Conservation (phyloP, 140 eudicot species). For the Erigeron philadelphicus region DNA sequence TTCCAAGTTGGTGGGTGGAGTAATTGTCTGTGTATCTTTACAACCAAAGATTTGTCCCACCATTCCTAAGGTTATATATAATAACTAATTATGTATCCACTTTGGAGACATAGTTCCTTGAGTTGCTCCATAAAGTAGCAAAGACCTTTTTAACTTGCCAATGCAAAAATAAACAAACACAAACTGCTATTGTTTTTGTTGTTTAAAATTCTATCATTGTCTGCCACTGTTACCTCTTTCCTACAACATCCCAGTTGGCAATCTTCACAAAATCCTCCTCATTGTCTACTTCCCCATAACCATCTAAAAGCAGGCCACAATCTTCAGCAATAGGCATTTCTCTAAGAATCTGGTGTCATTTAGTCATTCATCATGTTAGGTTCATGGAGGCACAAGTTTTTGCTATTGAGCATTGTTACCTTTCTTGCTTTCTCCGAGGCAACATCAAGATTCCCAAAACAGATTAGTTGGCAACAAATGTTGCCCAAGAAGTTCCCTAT, state of each 20-base stretch:
- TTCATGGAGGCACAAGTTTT: conserved; percentile 41
- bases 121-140: conserved; percentile 35
- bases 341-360: conserved; percentile 2
- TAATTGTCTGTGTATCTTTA: conserved; percentile 44
- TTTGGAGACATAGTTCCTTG: conserved; percentile 38
- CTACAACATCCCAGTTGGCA: conserved; percentile 63
- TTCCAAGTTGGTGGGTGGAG: conserved; percentile 30
- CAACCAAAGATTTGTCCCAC: conserved; percentile 44
- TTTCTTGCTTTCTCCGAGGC: conserved; percentile 57
- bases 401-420: conserved; percentile 41
- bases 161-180: conserved; percentile 20
- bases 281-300: conserved; percentile 48
- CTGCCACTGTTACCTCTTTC: conserved; percentile 81
- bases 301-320: conserved; percentile 36
- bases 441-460: conserved; percentile 59
- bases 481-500: conserved; percentile 77
- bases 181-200: conserved; percentile 25
- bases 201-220: conserved; percentile 42
- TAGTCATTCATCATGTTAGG: conserved; percentile 31
- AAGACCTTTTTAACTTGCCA: conserved; percentile 18
- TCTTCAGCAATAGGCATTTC: conserved; percentile 18
- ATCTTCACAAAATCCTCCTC: conserved; percentile 54
- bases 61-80: conserved; percentile 11
- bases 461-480: conserved; percentile 66
- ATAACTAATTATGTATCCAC: conserved; percentile 36